Evolutionary conservation across 164 flowering plant species (phyloP).

Genomic region (Dillenia suffruticosa): DNA sequence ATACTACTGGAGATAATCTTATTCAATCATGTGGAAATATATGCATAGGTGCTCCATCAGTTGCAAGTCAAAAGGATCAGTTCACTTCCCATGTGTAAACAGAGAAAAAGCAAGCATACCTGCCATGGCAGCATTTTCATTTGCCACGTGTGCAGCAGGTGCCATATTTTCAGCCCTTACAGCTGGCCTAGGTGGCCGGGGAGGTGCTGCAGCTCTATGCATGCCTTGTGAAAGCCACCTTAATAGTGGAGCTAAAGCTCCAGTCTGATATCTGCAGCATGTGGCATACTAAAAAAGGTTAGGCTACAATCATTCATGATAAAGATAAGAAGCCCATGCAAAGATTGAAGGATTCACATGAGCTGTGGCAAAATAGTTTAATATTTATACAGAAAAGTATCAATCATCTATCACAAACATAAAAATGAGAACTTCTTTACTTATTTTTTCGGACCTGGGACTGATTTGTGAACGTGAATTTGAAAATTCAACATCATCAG

Average conservation of each 20-base stretch:
- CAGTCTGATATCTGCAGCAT: constrained; percentile 80
- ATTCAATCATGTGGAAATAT: too few species aligned
- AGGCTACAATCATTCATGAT: too few species aligned
- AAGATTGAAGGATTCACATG: too few species aligned
- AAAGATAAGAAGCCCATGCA: too few species aligned
- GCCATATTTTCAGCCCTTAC: constrained; percentile 55
- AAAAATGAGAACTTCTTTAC: constrained; percentile 1
- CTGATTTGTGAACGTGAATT: too few species aligned
- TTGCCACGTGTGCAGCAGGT: constrained; percentile 46
- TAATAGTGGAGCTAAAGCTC: constrained; percentile 80
- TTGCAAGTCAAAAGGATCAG: too few species aligned
- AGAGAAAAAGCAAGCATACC: constrained; percentile 31
- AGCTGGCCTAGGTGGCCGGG: constrained; percentile 61
- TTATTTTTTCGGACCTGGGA: too few species aligned
- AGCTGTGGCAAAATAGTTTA: too few species aligned
- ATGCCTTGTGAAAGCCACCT: constrained; percentile 92
- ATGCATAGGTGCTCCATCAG: background rate
- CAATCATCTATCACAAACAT: too few species aligned
- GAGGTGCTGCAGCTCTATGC: constrained; percentile 82
- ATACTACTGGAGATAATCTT: too few species aligned
- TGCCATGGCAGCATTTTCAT: constrained; percentile 48
- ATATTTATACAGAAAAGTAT: too few species aligned
- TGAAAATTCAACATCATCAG: too few species aligned
- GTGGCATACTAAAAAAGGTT: background rate
- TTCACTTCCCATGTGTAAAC: background rate